Base-by-base conservation (phyloP, 306 rosid genomes). In the Pueraria montana region DNA sequence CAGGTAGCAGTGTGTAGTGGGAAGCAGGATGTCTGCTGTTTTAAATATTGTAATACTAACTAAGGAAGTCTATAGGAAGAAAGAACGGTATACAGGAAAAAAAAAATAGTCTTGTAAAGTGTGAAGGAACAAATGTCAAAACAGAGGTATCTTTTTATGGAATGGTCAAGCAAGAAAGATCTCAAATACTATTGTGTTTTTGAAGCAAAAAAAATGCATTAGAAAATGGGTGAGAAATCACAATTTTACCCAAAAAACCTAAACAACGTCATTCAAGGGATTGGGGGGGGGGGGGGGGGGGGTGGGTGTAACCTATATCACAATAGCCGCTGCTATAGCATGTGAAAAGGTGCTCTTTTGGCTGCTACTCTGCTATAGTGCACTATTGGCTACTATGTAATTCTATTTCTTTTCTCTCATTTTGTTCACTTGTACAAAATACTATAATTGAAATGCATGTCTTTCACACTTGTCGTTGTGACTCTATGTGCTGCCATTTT, bases 351-450 rank as follows among this genome's bases (percentile, higher is more conserved):
- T 27, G 32, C 32, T 27, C 32, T 27, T 27, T 27, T 1, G 32
- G 32, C 32, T 3, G 8, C 40, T 36, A 36, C 0, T 52, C 58
- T 53, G 36, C 18, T 5, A 11, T 13, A 30, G 7, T 0, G 2
- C 2, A 2, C 38, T 2, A 13, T 26, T 26, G 67, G 4, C 3
- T 61, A 26, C 10, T 26, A 26, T 32, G 21, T 63, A 27, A 27
- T 63, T 30, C 23, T 16, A 27, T 30, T 21, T 42, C 16, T 40
- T 68, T 53, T 74, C 17, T 52, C 21, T 5, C 26, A 8, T 43
- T 43, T 65, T 43, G 23, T 58, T 79, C 65, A 23, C 50, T 81
- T 62, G 40, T 34, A 40, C 18, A n/a, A n/a, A 23, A 61, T 65
- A 59, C 30, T 49, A 8, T n/a, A 63, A 23, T 50, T 53, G 30